Percentiles rank a stretch among this genome's conserved stretches.
Evolutionary conservation across 495 filamentous ascomycete genomes (phyloP).

Genomic region (Parathielavia appendiculata): DNA sequence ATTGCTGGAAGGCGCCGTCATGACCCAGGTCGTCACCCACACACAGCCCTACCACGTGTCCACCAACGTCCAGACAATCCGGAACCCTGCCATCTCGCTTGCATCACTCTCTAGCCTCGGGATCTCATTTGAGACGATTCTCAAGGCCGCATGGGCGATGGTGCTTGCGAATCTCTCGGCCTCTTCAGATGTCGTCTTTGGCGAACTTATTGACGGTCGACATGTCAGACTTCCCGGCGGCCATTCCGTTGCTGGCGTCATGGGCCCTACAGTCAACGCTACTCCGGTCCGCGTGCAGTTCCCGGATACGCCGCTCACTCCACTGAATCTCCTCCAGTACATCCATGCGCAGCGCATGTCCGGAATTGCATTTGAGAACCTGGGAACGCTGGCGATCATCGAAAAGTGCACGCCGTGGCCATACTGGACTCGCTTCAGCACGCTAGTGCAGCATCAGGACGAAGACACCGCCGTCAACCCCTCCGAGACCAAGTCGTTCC

Average conservation of each 20-base stretch:
- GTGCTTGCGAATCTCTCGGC: conserved; percentile 43
- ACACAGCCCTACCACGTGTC: conserved; percentile 34
- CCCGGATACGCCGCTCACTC: conserved; percentile 37
- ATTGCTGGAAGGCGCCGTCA: conserved; percentile 37
- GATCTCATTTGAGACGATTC: conserved; percentile 39
- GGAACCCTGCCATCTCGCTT: conserved; percentile 31
- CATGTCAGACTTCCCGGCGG: conserved; percentile 34
- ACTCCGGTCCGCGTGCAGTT: conserved; percentile 43
- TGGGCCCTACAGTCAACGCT: conserved; percentile 42
- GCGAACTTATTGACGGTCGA: conserved; percentile 47
- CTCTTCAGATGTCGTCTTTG: conserved; percentile 45
- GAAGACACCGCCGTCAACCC: conserved; percentile 34
- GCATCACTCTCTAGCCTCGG: conserved; percentile 33
- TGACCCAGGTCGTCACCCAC: conserved; percentile 42
- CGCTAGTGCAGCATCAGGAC: conserved; percentile 40
- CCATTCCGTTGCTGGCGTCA: conserved; percentile 36
- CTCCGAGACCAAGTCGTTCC: conserved; percentile 34
- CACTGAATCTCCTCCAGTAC: conserved; percentile 38
- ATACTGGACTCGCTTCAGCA: conserved; percentile 47
- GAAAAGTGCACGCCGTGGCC: conserved; percentile 47
- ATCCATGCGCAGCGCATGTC: conserved; percentile 40
- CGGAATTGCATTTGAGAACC: conserved; percentile 40
- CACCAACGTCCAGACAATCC: conserved; percentile 33
- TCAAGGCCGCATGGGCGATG: conserved; percentile 47
- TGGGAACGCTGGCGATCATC: conserved; percentile 40